Evolutionary conservation across 345 rosid species (phyloP).

Genomic region (Cardamine chenopodiifolia): DNA sequence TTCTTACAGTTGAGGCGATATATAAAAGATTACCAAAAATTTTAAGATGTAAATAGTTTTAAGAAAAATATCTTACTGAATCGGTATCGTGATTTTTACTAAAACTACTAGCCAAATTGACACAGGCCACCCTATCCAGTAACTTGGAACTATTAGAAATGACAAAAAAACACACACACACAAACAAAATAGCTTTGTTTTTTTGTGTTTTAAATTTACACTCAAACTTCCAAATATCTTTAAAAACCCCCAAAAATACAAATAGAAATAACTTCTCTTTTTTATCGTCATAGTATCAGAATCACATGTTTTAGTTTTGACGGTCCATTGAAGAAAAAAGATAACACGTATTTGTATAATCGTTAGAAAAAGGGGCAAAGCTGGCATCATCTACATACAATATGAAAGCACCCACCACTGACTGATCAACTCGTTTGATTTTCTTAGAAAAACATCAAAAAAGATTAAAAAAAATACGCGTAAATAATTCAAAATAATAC

Average conservation of each 20-base stretch:
- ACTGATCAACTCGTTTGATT: slow-evolving; percentile 28
- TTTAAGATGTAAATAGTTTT: neutral
- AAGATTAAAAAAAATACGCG: neutral
- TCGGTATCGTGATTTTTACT: slow-evolving; percentile 22
- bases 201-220: neutral
- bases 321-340: slow-evolving; percentile 28
- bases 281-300: slow-evolving; percentile 19
- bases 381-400: slow-evolving; percentile 16
- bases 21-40: neutral
- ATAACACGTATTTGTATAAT: slow-evolving; percentile 17
- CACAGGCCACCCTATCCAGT: slow-evolving; percentile 3
- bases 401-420: slow-evolving; percentile 26
- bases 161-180: neutral
- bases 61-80: neutral
- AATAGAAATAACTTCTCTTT: neutral
- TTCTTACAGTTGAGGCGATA: neutral
- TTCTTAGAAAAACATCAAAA: neutral
- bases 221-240: slow-evolving; percentile 23
- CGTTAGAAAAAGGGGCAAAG: slow-evolving; percentile 22
- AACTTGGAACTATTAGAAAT: slow-evolving; percentile 1
- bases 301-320: slow-evolving; percentile 21
- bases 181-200: neutral
- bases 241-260: neutral
- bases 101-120: slow-evolving; percentile 28
- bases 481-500: slow-evolving; percentile 5